Evolutionary conservation across 2,329 filamentous ascomycete genomes (phyloP), one percentile per base, ranked within the genome.

Genomic region (Fusarium annulatum): DNA sequence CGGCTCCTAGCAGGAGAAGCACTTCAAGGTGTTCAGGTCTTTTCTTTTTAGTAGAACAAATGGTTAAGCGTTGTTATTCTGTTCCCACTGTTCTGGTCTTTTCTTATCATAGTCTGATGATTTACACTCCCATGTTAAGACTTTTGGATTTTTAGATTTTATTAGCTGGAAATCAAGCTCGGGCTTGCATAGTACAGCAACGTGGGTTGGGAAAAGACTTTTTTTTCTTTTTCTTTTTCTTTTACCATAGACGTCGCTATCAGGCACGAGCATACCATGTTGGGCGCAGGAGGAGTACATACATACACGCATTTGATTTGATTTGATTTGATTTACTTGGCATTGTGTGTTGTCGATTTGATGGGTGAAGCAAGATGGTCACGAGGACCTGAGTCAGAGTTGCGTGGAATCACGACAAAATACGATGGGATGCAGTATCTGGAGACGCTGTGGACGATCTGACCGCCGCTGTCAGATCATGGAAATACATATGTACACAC

Each of bases 1-100:
- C 42, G 21, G 48, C 45, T 57, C 41, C 48, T 56, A 36, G 45
- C 16, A 41, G 46, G 36, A 61, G 62, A 53, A 58, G 67, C 73
- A 70, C 75, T 76, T 62, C 28, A 43, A 75, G 73, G 75, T 76
- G 75, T 74, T 76, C 3, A 21, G 62, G 62, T 60, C 42, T 51
- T n/a, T 36, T 53, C 28, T 51, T 18, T 34, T 55, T 38, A 53
- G 46, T 60, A 64, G 33, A 71, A 64, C 45, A 61, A 46, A 61
- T 38, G 69, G 46, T 51, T 58, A 45, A 52, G 33, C 43, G 36
- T 55, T 64, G 21, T 60, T 63, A 55, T 56, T 57, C 5, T 57
- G 34, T 42, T 60, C 11, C 18, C 11, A 3, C 9, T 28, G 46
- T 38, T 23, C 39, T 39, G 61, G 60, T 61, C 53, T 62, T 51